Conservation (phyloP, 2,329 filamentous ascomycete species). For the Colletotrichum coccodes region DNA sequence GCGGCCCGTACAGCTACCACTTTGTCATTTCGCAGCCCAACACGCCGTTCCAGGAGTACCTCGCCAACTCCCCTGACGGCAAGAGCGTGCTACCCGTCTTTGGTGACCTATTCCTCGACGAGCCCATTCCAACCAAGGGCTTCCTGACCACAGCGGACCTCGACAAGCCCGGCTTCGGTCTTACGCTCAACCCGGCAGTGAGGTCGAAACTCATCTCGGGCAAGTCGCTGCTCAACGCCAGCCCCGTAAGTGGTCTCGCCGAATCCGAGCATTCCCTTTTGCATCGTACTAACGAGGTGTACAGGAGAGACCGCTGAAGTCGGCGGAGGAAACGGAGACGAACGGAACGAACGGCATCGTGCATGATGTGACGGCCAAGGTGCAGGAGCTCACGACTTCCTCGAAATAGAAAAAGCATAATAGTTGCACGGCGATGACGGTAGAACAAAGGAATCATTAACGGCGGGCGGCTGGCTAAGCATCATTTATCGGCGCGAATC, state of each 20-base stretch:
- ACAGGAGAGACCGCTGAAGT: constrained; percentile 24
- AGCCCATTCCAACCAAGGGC: constrained; percentile 87
- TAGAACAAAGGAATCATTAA: background rate
- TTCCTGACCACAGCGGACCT: constrained; percentile 82
- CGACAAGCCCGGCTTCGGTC: constrained; percentile 90
- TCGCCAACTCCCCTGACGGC: constrained; percentile 92
- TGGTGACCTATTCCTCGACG: constrained; percentile 88
- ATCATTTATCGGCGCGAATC: background rate
- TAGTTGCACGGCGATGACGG: background rate
- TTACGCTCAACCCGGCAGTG: constrained; percentile 85
- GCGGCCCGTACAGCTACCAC: constrained; percentile 94
- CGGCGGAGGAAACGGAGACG: constrained; percentile 33
- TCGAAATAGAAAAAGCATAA: background rate
- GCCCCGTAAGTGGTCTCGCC: constrained; percentile 39
- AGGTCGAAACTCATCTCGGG: constrained; percentile 79
- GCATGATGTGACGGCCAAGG: constrained; percentile 45
- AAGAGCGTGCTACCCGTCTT: constrained; percentile 92
- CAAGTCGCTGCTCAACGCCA: constrained; percentile 75
- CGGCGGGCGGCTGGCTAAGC: background rate
- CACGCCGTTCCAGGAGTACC: constrained; percentile 94
- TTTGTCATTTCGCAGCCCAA: constrained; percentile 95
- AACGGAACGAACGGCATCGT: constrained; percentile 38
- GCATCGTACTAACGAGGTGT: background rate
- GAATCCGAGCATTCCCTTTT: background rate
- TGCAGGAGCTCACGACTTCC: constrained; percentile 44